Conservation (phyloP, 306 rosid species). For the Pueraria montana region DNA sequence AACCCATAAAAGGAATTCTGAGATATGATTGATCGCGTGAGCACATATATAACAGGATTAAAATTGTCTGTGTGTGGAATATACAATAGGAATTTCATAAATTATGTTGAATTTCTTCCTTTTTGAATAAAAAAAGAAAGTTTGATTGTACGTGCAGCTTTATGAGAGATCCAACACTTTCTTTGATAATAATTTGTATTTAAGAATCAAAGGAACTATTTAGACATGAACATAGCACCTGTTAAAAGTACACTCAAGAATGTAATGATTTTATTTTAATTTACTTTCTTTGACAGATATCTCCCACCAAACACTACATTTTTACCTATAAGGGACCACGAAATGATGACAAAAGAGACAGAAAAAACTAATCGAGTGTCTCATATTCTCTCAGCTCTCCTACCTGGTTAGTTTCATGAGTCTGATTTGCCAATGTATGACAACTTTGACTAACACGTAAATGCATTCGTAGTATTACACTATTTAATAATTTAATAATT, state of each 20-base stretch:
- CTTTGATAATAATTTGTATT: neutral
- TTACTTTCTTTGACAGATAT: slow-evolving; percentile 54
- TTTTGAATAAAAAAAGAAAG: neutral
- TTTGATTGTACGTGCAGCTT: slow-evolving; percentile 6
- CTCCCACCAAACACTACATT: slow-evolving; percentile 67
- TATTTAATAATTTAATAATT: too few species aligned
- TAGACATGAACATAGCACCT: neutral
- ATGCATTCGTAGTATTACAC: too few species aligned
- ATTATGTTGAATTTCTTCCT: neutral
- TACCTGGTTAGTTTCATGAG: neutral
- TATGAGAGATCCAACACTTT: slow-evolving; percentile 29
- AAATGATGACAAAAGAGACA: slow-evolving; percentile 8
- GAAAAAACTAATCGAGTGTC: neutral
- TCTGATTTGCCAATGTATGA: too few species aligned
- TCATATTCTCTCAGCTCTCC: neutral
- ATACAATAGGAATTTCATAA: slow-evolving; percentile 1
- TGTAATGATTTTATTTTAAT: neutral
- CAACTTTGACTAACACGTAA: too few species aligned
- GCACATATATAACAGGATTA: neutral
- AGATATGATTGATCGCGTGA: neutral
- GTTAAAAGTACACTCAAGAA: neutral
- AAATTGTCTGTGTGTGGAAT: neutral
- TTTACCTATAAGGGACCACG: slow-evolving; percentile 46
- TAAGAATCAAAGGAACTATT: slow-evolving; percentile 34
- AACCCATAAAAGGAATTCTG: neutral